These are phyloP conservation scores for Raddia distichophylla DNA, from an alignment of 176 grass and related monocot genomes.

Conservation along the genomic window DNA sequence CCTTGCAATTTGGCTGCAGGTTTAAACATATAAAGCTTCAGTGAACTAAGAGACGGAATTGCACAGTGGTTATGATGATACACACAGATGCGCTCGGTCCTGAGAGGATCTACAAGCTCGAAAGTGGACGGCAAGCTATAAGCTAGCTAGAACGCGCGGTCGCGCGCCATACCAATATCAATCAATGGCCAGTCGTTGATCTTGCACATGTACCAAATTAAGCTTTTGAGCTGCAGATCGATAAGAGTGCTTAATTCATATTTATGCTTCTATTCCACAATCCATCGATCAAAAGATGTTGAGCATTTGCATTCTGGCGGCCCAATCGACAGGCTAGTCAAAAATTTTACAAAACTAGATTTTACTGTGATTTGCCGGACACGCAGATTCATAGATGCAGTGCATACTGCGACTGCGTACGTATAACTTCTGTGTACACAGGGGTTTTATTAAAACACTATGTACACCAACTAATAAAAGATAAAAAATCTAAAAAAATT, in stretches of 20 bases:
- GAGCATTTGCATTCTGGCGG: not conserved
- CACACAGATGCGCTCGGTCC: too few relatives aligned
- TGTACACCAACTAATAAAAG: too few relatives aligned
- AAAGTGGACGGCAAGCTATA: not conserved
- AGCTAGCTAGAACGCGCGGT: not conserved
- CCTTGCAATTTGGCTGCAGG: conserved; percentile 17
- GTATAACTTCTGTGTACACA: too few relatives aligned
- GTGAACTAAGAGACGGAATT: not conserved
- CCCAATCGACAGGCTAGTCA: not conserved
- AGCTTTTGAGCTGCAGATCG: not conserved
- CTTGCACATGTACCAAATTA: not conserved
- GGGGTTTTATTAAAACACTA: too few relatives aligned
- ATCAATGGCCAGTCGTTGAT: not conserved
- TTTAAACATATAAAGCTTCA: conserved; percentile 15
- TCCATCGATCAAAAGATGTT: not conserved
- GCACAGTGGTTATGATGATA: not conserved
- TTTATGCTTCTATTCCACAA: not conserved
- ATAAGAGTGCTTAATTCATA: not conserved
- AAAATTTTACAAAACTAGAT: not conserved
- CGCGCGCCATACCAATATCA: too few relatives aligned
- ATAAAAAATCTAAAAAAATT: too few relatives aligned
- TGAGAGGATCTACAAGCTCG: too few relatives aligned
- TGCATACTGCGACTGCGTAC: not conserved
- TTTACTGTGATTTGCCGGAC: not conserved
- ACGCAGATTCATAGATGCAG: too few relatives aligned